Conservation (phyloP, 192 early-diverging fungal genomes). For the Coemansia biformis region DNA sequence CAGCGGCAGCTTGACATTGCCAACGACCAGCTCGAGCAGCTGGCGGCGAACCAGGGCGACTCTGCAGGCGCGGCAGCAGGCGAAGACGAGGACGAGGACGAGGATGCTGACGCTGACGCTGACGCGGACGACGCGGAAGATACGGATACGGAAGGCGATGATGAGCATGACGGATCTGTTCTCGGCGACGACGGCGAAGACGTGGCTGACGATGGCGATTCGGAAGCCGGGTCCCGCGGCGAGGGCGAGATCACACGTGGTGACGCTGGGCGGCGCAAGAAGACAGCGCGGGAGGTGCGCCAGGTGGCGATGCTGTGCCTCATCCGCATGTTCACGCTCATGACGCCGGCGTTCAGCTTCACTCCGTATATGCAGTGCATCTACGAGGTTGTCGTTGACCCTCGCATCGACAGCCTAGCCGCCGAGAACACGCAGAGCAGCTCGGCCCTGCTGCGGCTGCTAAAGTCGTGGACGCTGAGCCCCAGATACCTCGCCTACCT, state of each 20-base stretch:
- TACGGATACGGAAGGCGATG: too few relatives aligned
- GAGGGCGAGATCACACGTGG: background rate
- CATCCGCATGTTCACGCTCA: slow-evolving; percentile 61
- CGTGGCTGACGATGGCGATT: slow-evolving; percentile 12
- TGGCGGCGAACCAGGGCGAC: slow-evolving; percentile 17
- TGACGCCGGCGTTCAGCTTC: slow-evolving; percentile 68
- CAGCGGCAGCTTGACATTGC: slow-evolving; percentile 53
- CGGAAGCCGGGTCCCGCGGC: background rate
- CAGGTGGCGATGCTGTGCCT: slow-evolving; percentile 70
- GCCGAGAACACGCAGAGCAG: slow-evolving; percentile 86
- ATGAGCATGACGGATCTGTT: too few relatives aligned
- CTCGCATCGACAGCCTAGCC: slow-evolving; percentile 64
- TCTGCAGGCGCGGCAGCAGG: slow-evolving; percentile 2
- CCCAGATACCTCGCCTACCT: slow-evolving; percentile 64
- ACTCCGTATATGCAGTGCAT: slow-evolving; percentile 68
- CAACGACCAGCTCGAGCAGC: slow-evolving; percentile 28
- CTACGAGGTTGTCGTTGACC: slow-evolving; percentile 63
- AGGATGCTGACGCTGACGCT: background rate
- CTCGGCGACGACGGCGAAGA: too few relatives aligned
- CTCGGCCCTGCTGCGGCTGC: slow-evolving; percentile 70
- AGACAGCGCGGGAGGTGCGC: slow-evolving; percentile 49
- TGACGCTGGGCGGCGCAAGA: slow-evolving; percentile 18
- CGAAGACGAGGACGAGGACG: background rate
- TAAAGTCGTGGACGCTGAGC: slow-evolving; percentile 71
- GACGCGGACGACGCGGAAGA: too few relatives aligned